Base-by-base conservation (phyloP, 2,329 filamentous ascomycete genomes). In the Colletotrichum sp. region DNA sequence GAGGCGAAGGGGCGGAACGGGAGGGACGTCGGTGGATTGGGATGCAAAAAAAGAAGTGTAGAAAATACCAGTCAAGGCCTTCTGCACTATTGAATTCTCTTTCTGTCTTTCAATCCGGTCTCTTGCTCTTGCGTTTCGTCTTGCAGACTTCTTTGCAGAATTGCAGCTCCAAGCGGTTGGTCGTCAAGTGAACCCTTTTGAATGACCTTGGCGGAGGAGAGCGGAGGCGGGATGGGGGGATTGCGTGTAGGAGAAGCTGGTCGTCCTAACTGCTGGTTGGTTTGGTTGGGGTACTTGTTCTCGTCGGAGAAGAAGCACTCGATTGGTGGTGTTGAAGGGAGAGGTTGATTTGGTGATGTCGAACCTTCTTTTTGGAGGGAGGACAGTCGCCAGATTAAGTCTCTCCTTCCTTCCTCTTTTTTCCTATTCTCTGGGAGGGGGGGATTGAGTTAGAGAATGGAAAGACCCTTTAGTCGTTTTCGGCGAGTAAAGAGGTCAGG, bases 61-160 rank as follows among this genome's bases (percentile, higher is more conserved):
- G 76, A 82, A 84, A 85, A 86, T 85, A 86, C 84, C 84, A 86
- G 81, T 80, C 76, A 85, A 85, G 83, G 83, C 82, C 71, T 80
- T 82, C 79, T 81, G 75, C 76, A 76, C 72, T 77, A 69, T 81
- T 71, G 79, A 82, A 81, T 80, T 82, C 59, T 67, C 57, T 80
- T 78, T 79, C 16, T 12, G 62, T 76, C 77, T 76, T 80, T 78
- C 79, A 77, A 78, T 44, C 52, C n/a, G 44, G 26, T 76, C 77
- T 80, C 78, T 78, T 76, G 39, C 75, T 71, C 32, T 34, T 62
- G 21, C 34, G 59, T n/a, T 71, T 73, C 52, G 52, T 65, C 63
- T 52, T 44, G 39, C 39, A 3, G 39, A 44, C 39, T 60, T 71
- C 39, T 74, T 69, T 71, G 21, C n/a, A 36, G 28, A 26, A 28